Evolutionary conservation across 139 green algal genomes (phyloP).

Genomic region (Coelastrella sp.): DNA sequence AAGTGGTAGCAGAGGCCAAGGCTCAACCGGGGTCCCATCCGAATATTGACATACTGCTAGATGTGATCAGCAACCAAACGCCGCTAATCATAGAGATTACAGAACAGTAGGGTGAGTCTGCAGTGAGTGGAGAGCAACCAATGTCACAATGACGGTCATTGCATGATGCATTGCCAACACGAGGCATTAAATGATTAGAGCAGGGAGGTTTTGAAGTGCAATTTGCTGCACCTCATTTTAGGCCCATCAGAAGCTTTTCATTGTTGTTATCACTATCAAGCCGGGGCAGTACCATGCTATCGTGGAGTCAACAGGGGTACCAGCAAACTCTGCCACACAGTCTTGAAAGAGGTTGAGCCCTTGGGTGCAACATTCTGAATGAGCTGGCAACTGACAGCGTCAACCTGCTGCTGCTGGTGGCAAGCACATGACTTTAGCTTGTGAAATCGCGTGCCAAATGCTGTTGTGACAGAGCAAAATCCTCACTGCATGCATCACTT

Average conservation of each 20-base stretch:
- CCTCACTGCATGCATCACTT: too few species aligned
- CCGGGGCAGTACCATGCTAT: too few species aligned
- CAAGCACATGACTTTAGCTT: neutral
- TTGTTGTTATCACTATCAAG: too few species aligned
- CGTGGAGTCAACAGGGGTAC: too few species aligned
- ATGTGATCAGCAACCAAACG: constrained; percentile 19
- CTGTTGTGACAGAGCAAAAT: too few species aligned
- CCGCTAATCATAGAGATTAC: neutral
- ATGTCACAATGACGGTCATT: too few species aligned
- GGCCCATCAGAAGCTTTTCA: too few species aligned
- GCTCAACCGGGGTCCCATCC: constrained; percentile 35
- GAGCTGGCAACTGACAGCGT: neutral
- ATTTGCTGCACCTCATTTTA: too few species aligned
- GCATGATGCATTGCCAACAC: neutral
- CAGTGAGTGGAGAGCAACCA: neutral
- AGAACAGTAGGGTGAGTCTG: neutral
- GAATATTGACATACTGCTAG: constrained; percentile 51
- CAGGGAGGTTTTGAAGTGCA: neutral
- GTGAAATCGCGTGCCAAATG: too few species aligned
- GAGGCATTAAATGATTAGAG: too few species aligned
- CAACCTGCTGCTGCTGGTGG: too few species aligned
- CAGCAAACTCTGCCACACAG: too few species aligned
- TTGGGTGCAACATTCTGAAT: neutral
- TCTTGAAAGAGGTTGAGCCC: neutral
- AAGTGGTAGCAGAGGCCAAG: constrained; percentile 8